These are phyloP conservation scores for Corrigiola litoralis DNA, from an alignment of 179 eudicot genomes.

Conservation along the genomic window DNA sequence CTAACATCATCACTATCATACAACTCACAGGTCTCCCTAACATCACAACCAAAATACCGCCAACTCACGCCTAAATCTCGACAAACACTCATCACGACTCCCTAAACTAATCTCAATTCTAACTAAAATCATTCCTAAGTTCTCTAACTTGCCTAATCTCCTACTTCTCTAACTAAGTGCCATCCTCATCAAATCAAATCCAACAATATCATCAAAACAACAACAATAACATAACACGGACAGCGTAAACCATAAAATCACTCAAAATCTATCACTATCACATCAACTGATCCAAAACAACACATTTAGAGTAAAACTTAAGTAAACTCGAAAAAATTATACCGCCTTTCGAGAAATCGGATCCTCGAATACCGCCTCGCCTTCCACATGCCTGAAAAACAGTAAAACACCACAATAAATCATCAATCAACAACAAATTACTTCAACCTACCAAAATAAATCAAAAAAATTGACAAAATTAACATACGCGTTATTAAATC, in stretches of 20 bases:
- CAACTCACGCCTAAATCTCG: too few relatives aligned
- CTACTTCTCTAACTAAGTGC: too few relatives aligned
- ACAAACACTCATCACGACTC: too few relatives aligned
- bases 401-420: background rate
- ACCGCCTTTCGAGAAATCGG: constrained; percentile 82
- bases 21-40: too few relatives aligned
- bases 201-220: background rate
- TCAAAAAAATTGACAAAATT: background rate
- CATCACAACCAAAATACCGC: too few relatives aligned
- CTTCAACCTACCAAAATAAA: background rate
- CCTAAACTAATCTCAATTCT: too few relatives aligned
- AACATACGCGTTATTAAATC: constrained; percentile 53
- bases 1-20: too few relatives aligned
- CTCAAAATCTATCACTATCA: background rate
- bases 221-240: background rate
- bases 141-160: too few relatives aligned
- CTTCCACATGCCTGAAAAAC: constrained; percentile 57
- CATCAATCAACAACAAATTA: background rate
- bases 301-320: background rate
- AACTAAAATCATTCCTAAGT: background rate
- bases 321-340: background rate
- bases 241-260: constrained; percentile 12
- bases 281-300: background rate
- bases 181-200: background rate
- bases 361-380: constrained; percentile 69